Evolutionary conservation across 192 early-diverging fungal species (phyloP).

Genomic region (Entomortierella parvispora): DNA sequence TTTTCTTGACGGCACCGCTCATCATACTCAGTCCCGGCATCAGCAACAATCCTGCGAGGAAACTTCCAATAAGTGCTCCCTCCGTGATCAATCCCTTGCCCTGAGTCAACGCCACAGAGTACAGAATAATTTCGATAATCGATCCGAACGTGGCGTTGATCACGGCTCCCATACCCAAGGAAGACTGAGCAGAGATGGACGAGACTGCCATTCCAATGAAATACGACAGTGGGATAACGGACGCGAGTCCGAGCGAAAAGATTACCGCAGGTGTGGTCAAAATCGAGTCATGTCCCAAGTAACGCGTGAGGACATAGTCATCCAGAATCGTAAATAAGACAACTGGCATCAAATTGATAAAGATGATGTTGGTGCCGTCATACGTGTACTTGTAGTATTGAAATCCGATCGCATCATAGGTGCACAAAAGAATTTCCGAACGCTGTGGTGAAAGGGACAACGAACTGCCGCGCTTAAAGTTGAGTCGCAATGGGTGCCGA

Average conservation of each 20-base stretch:
- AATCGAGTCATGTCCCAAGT: slow-evolving; percentile 37
- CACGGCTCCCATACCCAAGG: slow-evolving; percentile 92
- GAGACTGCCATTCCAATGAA: slow-evolving; percentile 98
- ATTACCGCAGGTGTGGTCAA: slow-evolving; percentile 62
- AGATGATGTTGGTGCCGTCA: slow-evolving; percentile 96
- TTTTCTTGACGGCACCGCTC: slow-evolving; percentile 88
- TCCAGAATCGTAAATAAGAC: slow-evolving; percentile 89
- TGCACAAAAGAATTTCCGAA: slow-evolving; percentile 84
- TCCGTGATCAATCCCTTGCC: slow-evolving; percentile 90
- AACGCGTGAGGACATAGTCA: slow-evolving; percentile 73
- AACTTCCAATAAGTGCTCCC: slow-evolving; percentile 91
- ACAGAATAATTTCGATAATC: slow-evolving; percentile 96
- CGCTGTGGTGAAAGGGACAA: slow-evolving; percentile 41
- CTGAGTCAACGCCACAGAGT: slow-evolving; percentile 88
- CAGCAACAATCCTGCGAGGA: slow-evolving; percentile 88
- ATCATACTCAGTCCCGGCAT: slow-evolving; percentile 97
- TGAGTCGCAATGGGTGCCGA: slow-evolving; percentile 79
- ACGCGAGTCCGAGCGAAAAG: slow-evolving; percentile 75
- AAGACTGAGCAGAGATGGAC: slow-evolving; percentile 94
- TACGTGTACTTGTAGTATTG: slow-evolving; percentile 97
- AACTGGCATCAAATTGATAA: slow-evolving; percentile 90
- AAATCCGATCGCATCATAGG: slow-evolving; percentile 86
- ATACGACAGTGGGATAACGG: slow-evolving; percentile 92
- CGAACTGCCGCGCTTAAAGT: slow-evolving; percentile 72
- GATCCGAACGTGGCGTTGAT: slow-evolving; percentile 98